These are phyloP conservation scores for Cryphonectria japonica DNA, from an alignment of 2,329 filamentous ascomycete species.

Conservation along the genomic window DNA sequence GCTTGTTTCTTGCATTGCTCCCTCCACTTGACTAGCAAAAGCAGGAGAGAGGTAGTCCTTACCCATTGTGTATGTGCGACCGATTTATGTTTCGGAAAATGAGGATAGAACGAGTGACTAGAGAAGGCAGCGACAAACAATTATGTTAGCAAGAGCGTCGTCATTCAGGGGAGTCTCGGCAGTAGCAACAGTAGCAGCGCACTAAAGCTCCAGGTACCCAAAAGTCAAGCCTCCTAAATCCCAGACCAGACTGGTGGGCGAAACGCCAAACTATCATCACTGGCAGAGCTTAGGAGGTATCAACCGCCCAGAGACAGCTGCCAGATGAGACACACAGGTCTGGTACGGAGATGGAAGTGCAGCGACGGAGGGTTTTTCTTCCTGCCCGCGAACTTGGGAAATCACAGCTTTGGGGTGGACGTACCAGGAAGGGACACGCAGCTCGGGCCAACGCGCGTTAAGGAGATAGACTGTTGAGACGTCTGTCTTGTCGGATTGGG, in stretches of 20 bases:
- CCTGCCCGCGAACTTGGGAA: not conserved
- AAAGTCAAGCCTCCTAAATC: not conserved
- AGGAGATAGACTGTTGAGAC: slow-evolving; percentile 6
- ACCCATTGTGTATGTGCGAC: slow-evolving; percentile 29
- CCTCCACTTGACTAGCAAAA: not conserved
- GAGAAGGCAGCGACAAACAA: slow-evolving; percentile 1
- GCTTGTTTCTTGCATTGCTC: slow-evolving; percentile 26
- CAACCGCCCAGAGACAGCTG: not conserved
- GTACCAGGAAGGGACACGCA: slow-evolving; percentile 31
- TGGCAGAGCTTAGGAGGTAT: not conserved
- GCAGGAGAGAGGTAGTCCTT: slow-evolving; percentile 18
- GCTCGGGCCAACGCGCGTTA: slow-evolving; percentile 26
- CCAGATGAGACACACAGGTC: not conserved
- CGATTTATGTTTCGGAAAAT: slow-evolving; percentile 24
- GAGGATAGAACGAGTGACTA: slow-evolving; percentile 31
- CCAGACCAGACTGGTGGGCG: not conserved
- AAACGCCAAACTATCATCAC: not conserved
- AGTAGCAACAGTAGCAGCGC: not conserved
- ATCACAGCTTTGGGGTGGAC: slow-evolving; percentile 1
- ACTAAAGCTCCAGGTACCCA: slow-evolving; percentile 5
- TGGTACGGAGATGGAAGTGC: not conserved
- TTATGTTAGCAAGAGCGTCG: slow-evolving; percentile 24
- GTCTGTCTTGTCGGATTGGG: slow-evolving; percentile 4
- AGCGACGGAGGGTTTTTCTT: not conserved
- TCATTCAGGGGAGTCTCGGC: slow-evolving; percentile 7